phyloP scores from a whole-genome alignment of 164 flowering plant genomes.

The Cinnamomum micranthum region DNA sequence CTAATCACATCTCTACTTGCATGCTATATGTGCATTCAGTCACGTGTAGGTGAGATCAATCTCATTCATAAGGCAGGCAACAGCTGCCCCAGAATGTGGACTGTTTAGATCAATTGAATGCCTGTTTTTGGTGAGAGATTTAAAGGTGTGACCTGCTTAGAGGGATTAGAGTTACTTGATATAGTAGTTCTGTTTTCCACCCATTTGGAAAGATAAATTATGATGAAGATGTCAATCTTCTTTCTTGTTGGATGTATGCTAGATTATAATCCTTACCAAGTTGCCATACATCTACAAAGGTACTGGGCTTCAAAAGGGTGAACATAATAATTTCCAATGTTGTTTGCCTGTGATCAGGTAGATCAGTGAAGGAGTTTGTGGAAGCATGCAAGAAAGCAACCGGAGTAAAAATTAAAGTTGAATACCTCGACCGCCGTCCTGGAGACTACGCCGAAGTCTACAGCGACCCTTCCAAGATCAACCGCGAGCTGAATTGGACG shows the following conservation, averaged over 20 bases:
- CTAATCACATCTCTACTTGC: no score
- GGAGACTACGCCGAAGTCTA: conserved; percentile 98
- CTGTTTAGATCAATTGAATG: no score
- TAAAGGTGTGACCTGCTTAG: no score
- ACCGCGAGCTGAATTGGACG: conserved; percentile 81
- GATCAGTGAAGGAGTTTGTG: conserved; percentile 96
- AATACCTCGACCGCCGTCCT: conserved; percentile 70
- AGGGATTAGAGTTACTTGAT: neutral
- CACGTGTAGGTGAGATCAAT: no score
- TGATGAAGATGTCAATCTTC: neutral
- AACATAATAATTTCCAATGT: neutral
- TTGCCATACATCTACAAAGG: no score
- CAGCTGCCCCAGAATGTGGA: no score
- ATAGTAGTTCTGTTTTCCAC: neutral
- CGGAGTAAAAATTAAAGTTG: conserved; percentile 65
- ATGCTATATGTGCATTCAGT: no score
- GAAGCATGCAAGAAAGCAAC: conserved; percentile 96
- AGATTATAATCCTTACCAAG: neutral
- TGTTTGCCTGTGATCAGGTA: conserved; percentile 45
- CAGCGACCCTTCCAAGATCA: conserved; percentile 82
- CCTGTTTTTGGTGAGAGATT: no score
- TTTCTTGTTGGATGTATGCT: no score
- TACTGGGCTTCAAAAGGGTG: neutral
- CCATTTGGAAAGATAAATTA: neutral
- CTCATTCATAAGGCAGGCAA: no score